Base-by-base conservation (phyloP, 257 asterid species). In the Primulina tabacum region DNA sequence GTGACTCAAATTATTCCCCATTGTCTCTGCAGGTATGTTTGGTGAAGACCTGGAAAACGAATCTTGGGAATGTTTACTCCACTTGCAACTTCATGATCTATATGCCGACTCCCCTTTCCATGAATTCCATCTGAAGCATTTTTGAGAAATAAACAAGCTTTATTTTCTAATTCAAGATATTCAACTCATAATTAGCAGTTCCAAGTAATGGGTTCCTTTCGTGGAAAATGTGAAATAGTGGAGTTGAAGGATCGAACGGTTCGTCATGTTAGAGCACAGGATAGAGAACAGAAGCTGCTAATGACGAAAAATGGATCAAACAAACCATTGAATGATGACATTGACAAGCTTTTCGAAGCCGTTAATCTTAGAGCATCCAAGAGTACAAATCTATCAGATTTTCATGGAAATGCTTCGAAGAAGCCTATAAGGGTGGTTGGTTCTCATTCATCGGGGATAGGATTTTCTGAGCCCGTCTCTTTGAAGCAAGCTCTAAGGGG, bases 401-500 rank as follows among this genome's bases (percentile, higher is more conserved):
- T 82, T 16, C 50, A 77, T 71, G 82, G 82, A 67, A 82, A 82
- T 64, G 71, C 85, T 57, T 82, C 95, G 10, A 93, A 90, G 89
- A 86, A 73, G 82, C 95, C 98, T 16, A 90, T 87, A 87, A 82
- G 83, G 71, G 75, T 69, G 33, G 68, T 83, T 35, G 92, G 89
- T 10, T 78, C 87, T 73, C 78, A 75, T 67, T 86, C 98, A 32
- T 95, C 96, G 0, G 96, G 86, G 60, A 80, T 84, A 43, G 95
- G 98, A 60, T 87, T 84, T 73, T 90, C 97, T 8, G 96, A 89
- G 73, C 94, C 96, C 12, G 88, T 89, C 58, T 83, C 98, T 72
- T 69, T 93, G 55, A 93, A 93, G 73, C 97, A 93, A 78, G 97
- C 98, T 0, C 80, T 90, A n/a, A 82, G 98, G 77, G 97, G 98